Percentiles rank a stretch among this genome's conserved stretches.
phyloP scores from a whole-genome alignment of 768 basidiomycete species.

The Termitomyces sp. region DNA sequence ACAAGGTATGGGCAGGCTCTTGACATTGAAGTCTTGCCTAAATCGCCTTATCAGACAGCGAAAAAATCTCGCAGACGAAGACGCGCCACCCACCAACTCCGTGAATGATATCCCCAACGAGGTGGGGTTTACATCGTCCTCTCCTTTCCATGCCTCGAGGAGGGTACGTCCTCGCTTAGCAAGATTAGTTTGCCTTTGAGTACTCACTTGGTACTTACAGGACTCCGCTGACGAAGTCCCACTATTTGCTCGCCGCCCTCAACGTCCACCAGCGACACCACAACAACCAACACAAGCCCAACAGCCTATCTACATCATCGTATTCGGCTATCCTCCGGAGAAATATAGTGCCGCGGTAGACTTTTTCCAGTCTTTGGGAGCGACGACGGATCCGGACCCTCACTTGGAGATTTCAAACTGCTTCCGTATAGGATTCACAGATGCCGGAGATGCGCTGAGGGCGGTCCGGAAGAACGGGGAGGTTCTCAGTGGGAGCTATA shows the following conservation, averaged over 20 bases:
- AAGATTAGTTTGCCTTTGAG: background rate
- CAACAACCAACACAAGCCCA: conserved; percentile 26
- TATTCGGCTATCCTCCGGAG: conserved; percentile 88
- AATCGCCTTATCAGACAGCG: conserved; percentile 38
- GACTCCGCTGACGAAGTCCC: conserved; percentile 36
- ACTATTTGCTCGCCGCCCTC: conserved; percentile 32
- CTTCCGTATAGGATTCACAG: conserved; percentile 73
- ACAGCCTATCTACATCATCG: conserved; percentile 56
- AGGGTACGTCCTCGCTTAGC: conserved; percentile 32
- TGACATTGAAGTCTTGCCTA: background rate
- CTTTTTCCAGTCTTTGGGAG: conserved; percentile 73
- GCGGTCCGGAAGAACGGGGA: conserved; percentile 85
- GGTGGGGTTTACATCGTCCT: conserved; percentile 31
- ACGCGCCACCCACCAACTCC: conserved; percentile 75
- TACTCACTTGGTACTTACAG: conserved; percentile 20
- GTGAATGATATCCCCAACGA: conserved; percentile 74
- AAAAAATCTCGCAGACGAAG: conserved; percentile 66
- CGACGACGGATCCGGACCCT: conserved; percentile 63
- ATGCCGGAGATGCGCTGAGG: conserved; percentile 69
- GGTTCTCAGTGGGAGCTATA: conserved; percentile 66
- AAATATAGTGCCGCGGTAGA: conserved; percentile 68
- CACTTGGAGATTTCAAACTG: conserved; percentile 73
- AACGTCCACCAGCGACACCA: conserved; percentile 23
- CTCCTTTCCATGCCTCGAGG: conserved; percentile 35
- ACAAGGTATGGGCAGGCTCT: conserved; percentile 39